Evolutionary conservation across 345 rosid genomes (phyloP), one percentile per base, ranked within the genome.

Genomic region (Citrus reticulata): DNA sequence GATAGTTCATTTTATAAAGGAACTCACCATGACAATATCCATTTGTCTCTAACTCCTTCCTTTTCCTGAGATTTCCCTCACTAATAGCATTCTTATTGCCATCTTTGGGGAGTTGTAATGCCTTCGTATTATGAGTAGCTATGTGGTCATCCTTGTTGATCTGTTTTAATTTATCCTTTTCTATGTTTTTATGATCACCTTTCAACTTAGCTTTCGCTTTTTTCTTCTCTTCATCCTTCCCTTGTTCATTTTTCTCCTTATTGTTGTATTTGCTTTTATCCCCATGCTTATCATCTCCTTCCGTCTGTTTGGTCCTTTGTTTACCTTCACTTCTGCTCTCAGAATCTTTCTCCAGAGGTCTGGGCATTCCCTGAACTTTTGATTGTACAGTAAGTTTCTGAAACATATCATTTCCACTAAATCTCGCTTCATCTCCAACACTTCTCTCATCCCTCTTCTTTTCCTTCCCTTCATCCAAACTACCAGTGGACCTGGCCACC

Each of bases 21-120:
- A 74, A 86, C 96, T 88, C 87, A 93, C 98, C 96, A 85, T 81
- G 86, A 70, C 85, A 63, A 70, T 88, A 82, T 67, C 96, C 96
- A 80, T 93, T 92, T 63, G 86, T 80, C 74, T 87, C 91, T 20
- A 49, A 71, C 59, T 84, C 90, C 87, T 89, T 92, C 55, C 98
- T 83, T 76, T 92, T 92, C 88, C 84, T 85, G 75, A 70, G 82
- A 78, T 80, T 84, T 77, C 73, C 89, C 79, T 85, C 86, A 9
- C 68, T 30, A 30, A 73, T 61, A 81, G 76, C 79, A 73, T 24
- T 81, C 74, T 82, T 82, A 63, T 73, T 75, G 70, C 75, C 46
- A 57, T 81, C 88, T 77, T 70, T 77, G 40, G 68, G 67, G 73
- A 72, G 74, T 54, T 71, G 75, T 22, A 77, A 79, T 25, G 79